A percentile compares a stretch with the other conserved stretches of the same genome.
Evolutionary conservation across 2,329 filamentous ascomycete species (phyloP).

Genomic region (Colletotrichum limetticola): DNA sequence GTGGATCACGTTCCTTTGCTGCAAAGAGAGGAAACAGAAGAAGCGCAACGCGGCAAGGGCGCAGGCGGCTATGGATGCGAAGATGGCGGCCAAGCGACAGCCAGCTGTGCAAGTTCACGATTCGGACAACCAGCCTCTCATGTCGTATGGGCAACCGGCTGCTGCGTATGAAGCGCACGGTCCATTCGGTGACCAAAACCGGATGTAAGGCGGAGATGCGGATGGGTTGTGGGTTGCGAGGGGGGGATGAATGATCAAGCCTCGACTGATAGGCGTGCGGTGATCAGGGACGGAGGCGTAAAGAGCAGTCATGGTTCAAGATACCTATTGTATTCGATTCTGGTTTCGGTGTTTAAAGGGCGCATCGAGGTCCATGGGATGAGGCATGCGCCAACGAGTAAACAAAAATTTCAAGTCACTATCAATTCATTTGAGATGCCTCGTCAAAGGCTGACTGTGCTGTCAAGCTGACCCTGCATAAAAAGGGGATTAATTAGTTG

Average conservation of each 20-base stretch:
- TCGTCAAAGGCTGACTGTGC: neutral
- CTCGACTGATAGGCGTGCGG: neutral
- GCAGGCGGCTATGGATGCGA: conserved; percentile 50
- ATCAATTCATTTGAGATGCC: neutral
- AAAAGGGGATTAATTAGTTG: neutral
- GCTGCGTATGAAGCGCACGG: conserved; percentile 20
- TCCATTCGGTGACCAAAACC: conserved; percentile 29
- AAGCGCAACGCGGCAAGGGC: conserved; percentile 55
- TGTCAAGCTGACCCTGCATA: neutral
- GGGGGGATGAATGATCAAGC: neutral
- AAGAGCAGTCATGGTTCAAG: neutral
- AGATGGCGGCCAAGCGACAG: conserved; percentile 57
- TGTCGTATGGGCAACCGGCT: conserved; percentile 18
- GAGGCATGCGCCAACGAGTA: neutral
- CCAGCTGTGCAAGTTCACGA: conserved; percentile 39
- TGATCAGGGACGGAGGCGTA: neutral
- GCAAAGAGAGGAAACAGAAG: conserved; percentile 58
- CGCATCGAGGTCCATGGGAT: neutral
- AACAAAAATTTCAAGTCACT: neutral
- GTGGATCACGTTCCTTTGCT: conserved; percentile 62
- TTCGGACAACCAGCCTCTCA: conserved; percentile 24
- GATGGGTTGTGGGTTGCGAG: neutral
- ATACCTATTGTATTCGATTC: neutral
- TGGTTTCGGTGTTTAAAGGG: neutral
- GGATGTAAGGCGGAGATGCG: conserved; percentile 5